Base-by-base conservation (phyloP, 352 stramenopile genomes). In the Pythium myriotylum region DNA sequence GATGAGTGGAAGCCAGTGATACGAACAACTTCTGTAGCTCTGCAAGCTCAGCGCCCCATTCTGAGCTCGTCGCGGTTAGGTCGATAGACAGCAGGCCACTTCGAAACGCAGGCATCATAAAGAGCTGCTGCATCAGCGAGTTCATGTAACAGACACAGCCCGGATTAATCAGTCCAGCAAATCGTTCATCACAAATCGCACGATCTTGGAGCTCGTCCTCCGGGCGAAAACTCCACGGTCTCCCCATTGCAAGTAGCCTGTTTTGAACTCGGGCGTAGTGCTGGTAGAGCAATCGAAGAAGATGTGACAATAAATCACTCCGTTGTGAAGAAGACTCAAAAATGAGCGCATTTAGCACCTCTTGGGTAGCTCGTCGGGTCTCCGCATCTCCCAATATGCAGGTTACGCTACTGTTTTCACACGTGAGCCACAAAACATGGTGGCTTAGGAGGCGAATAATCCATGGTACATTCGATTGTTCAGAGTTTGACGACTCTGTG, bases 141-240 rank as follows among this genome's bases (percentile, higher is more conserved):
- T 99, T 99, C 96, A 99, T 99, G 82, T 99, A 99, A 79, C 97
- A 99, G 10, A 98, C 99, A 60, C 96, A 99, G 8, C 97, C 97
- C 46, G 98, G 96, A 65, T 99, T 99, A 41, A 97, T 89, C 1
- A 99, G 75, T 8, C 97, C 97, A 41, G 85, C 86, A 13, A 84
- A 74, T 1, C 14, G 19, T 19, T 19, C 40, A 20, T 26, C 42
- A 17, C 32, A 23, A 7, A 26, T 2, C 37, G 12, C 20, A 6
- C 4, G 17, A 23, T 61, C 60, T 32, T 56, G 64, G 13, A 90
- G 65, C 10, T 77, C 70, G 4, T 94, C 75, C 8, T 45, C 24
- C 7, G 85, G 79, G 2, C 49, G 32, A 43, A 82, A 86, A 51
- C 82, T 81, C 85, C 85, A 94, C 23, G 81, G 83, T 7, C 80